Evolutionary conservation across 192 early-diverging fungal genomes (phyloP).

Genomic region (Coemansia javaensis): DNA sequence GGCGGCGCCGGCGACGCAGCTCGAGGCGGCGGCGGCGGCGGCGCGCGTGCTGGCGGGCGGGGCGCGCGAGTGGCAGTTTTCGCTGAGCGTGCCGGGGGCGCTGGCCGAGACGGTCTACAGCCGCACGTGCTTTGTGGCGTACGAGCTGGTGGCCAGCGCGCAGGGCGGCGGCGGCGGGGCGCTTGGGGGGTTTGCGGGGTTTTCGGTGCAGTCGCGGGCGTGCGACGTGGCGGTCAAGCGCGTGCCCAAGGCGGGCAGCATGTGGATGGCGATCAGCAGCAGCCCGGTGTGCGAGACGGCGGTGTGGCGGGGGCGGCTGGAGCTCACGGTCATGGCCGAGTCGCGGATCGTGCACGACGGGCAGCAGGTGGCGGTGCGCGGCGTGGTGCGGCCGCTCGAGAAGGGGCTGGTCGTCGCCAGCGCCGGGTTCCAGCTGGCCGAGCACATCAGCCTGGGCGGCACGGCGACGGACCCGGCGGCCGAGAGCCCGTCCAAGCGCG

Average conservation of each 20-base stretch:
- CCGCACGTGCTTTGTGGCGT: conserved; percentile 22
- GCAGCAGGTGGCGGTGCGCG: conserved; percentile 39
- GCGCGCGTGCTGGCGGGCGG: conserved; percentile 6
- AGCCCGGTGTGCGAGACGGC: conserved; percentile 27
- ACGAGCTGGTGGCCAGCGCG: conserved; percentile 38
- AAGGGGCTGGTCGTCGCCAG: conserved; percentile 31
- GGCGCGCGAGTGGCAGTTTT: conserved; percentile 35
- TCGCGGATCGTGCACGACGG: conserved; percentile 35
- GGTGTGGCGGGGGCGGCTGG: conserved; percentile 22
- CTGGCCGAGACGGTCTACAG: conserved; percentile 30
- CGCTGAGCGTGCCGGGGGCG: conserved; percentile 23
- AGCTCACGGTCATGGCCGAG: conserved; percentile 22
- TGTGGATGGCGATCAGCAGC: conserved; percentile 23
- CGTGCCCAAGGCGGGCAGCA: conserved; percentile 21
- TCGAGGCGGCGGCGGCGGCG: conserved; percentile 15
- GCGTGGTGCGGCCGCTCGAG: conserved; percentile 27
- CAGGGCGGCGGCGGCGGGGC: conserved; percentile 2
- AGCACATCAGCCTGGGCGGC: conserved; percentile 18
- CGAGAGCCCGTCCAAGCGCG: conserved; percentile 1
- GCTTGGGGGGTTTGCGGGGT: too few species aligned
- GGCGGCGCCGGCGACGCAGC: conserved; percentile 9
- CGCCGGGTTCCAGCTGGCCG: conserved; percentile 35
- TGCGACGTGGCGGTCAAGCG: conserved; percentile 29
- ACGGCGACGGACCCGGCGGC: too few species aligned
- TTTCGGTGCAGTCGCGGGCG: conserved; percentile 20